Base-by-base conservation (phyloP, 441 rosid genomes). In the Macaranga tanarius region DNA sequence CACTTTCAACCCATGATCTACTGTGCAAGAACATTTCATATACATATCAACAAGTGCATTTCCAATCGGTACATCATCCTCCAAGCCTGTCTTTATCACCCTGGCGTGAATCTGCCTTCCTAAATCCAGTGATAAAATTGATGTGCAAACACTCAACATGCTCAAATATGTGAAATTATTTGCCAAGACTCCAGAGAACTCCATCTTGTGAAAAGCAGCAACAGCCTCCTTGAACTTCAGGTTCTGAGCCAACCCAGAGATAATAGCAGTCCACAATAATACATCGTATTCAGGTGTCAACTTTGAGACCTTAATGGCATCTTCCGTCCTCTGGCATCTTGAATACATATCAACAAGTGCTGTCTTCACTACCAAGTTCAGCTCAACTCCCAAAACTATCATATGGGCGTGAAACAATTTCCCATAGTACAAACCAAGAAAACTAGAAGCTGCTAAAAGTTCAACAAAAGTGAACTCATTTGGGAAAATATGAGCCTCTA, bases 1-100 rank as follows among this genome's bases (percentile, higher is more conserved):
- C 34, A 82, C 77, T 82, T 80, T 75, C 72, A 74, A 58, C 15
- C 87, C 89, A 66, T 86, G 78, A 56, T 90, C 89, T 52, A 77
- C 76, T 17, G 78, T 73, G 62, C 75, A 83, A 64, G 94, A 86
- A 25, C 88, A 88, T 80, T 90, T 93, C 57, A 91, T 89, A 73
- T 93, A 93, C 97, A 91, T 91, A 76, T 91, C 97, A 75, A 91
- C 82, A 73, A 93, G 79, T 40, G 98, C 92, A 82, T 93, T 93
- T 59, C 89, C 92, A n/a, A 93, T 83, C 52, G 82, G 88, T 31
- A 89, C 79, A 64, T 89, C 85, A 34, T 80, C 31, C 28, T 85
- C 80, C 61, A 87, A 70, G 44, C 80, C 83, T 71, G 83, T 80
- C 82, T 84, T 89, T 73, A 93, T 80, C 75, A 91, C 82, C 72